Percentiles rank a stretch among this genome's conserved stretches.
Evolutionary conservation across 306 rosid genomes (phyloP).

Genomic region (Pyrus communis): DNA sequence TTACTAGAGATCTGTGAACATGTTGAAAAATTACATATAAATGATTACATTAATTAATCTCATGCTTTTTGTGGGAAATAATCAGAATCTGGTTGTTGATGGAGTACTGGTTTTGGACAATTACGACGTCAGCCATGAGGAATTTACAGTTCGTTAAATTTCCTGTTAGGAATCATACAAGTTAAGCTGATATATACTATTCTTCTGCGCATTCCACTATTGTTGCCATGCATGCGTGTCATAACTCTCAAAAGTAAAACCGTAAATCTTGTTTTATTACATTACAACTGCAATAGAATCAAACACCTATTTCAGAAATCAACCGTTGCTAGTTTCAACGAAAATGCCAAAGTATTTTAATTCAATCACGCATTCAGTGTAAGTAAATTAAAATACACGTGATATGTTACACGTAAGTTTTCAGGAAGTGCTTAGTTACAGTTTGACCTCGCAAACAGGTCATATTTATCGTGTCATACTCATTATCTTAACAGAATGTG

Average conservation of each 20-base stretch:
- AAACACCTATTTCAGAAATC: no score
- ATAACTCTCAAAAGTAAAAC: background rate
- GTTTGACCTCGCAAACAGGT: no score
- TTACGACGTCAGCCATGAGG: background rate
- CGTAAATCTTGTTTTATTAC: no score
- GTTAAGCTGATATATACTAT: background rate
- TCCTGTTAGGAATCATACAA: background rate
- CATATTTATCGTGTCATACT: no score
- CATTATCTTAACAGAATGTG: no score
- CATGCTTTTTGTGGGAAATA: conserved; percentile 8
- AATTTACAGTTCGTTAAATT: conserved; percentile 2
- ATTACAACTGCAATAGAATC: no score
- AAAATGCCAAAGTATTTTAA: rapidly evolving
- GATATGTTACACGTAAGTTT: no score
- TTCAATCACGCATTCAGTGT: no score
- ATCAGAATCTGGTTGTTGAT: background rate
- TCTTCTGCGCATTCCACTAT: background rate
- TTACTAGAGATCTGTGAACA: background rate
- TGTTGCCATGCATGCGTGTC: background rate
- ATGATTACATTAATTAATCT: background rate
- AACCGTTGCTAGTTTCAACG: background rate
- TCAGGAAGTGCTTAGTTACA: background rate
- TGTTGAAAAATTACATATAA: background rate
- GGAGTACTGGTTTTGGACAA: background rate
- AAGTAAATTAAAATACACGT: no score